Evolutionary conservation across 768 basidiomycete genomes (phyloP), one percentile per base, ranked within the genome.

Genomic region (Arthromyces matolae): DNA sequence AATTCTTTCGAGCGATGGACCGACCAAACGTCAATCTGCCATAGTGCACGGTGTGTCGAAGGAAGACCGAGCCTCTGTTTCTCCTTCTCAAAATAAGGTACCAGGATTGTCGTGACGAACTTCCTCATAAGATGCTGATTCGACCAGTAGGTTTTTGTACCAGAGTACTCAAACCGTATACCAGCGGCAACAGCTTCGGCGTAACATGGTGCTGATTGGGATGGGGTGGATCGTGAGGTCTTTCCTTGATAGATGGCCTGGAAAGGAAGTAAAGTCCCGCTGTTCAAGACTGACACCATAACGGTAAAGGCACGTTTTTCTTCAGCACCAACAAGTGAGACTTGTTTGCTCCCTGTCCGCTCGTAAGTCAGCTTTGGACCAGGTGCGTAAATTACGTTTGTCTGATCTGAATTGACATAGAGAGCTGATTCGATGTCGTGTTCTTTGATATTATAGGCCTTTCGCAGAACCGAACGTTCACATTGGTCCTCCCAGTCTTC

Each of bases 271-370:
- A 68, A 25, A 0, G 33, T 51, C 2, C 70, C 67, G 36, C 50
- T 38, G 23, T 47, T 51, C 2, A 63, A 51, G 16, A 72, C 52
- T 1, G 63, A 60, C 3, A 66, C 57, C 18, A 71, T 25, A 2
- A 63, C 32, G 2, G 70, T 73, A 31, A 71, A 69, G 18, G 69
- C 71, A 0, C 64, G 54, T 52, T 73, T 72, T 45, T 73, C 70
- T 2, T 71, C 69, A 6, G 23, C 33, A 1, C 71, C 68, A 20
- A 67, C 37, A 6, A 63, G 48, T 1, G 62, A 20, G 3, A 72
- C 68, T 38, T 73, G 70, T 29, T 66, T 66, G 1, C 62, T 47
- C 0, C 64, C 65, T 10, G 20, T 56, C 32, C 43, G 14, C 0
- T 57, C 56, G 51, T 54, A 71, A 8, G 61, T 70, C 28, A 54